Base-by-base conservation (phyloP, 2,329 filamentous ascomycete species). In the Penicillium sp. region DNA sequence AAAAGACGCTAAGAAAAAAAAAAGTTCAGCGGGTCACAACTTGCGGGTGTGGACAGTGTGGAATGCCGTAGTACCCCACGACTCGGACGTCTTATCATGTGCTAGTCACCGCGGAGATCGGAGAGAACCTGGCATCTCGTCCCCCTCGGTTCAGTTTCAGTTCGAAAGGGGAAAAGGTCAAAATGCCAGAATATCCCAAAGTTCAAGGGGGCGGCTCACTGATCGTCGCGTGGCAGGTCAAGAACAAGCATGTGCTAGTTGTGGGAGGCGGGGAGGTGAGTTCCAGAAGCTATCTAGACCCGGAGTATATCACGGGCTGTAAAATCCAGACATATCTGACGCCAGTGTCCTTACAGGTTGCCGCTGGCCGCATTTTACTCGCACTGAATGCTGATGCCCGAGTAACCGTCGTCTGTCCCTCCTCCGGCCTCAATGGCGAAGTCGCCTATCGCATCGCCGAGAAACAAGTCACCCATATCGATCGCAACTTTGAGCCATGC, bases 211-310 rank as follows among this genome's bases (percentile, higher is more conserved):
- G 94, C 55, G 95, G 93, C 61, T 98, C 94, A 63, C 81, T 99
- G 67, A 95, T 99, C 65, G 82, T 99, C 55, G 95, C 95, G 73
- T 99, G 94, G 93, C 95, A 98, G 80, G 89, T 97, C 71, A 90
- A 88, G 74, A 89, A 89, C 76, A 97, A 96, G 79, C 87, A 88
- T 66, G 89, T 98, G 16, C 81, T 99, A n/a, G 91, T 99, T 4
- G 87, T 99, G 7, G 95, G 95, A 66, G 95, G 95, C 70, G 95
- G 95, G 77, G 94, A 98, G 84, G 94, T 96, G 81, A 68, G 85
- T 58, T 57, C 49, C 58, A 43, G 13, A 10, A 25, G 40, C 19
- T 66, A 64, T 68, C 46, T 55, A 52, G 49, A 49, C 60, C 60
- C 37, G 54, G 45, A 54, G 66, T 57, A 70, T 71, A 73, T 74